Conservation (phyloP, 2,329 filamentous ascomycete genomes). For the Alternaria arborescens region DNA sequence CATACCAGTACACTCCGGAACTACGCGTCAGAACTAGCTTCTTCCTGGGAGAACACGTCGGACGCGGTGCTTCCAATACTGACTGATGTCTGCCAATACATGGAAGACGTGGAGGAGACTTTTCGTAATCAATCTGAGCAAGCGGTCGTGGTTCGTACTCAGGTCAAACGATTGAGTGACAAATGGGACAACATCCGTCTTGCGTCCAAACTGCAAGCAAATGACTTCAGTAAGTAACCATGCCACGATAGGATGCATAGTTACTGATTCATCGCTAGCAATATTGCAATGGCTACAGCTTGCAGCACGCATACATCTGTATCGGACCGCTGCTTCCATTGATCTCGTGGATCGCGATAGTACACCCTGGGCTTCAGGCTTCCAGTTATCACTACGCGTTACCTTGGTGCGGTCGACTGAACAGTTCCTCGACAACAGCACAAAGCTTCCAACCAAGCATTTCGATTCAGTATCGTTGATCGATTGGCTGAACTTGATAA, state of each 20-base stretch:
- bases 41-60: constrained; percentile 41
- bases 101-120: constrained; percentile 49
- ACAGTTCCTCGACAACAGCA: constrained; percentile 45
- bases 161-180: constrained; percentile 45
- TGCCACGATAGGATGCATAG: background rate
- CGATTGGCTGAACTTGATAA: constrained; percentile 46
- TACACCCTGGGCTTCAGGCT: constrained; percentile 44
- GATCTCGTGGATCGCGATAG: constrained; percentile 42
- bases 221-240: constrained; percentile 40
- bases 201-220: constrained; percentile 40
- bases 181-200: constrained; percentile 45
- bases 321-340: constrained; percentile 38
- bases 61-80: constrained; percentile 43
- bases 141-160: constrained; percentile 41
- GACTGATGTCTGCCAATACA: constrained; percentile 45
- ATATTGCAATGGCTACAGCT: constrained; percentile 46
- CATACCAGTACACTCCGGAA: constrained; percentile 39
- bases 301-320: constrained; percentile 39
- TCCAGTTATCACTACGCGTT: constrained; percentile 47
- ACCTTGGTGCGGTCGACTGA: constrained; percentile 44
- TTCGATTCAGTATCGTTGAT: constrained; percentile 43
- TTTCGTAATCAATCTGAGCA: constrained; percentile 39
- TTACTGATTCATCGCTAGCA: constrained; percentile 32
- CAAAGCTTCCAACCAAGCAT: constrained; percentile 35
- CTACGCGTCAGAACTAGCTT: constrained; percentile 45